Conservation (phyloP, 768 basidiomycete species). For the Boletus tylopilopsis region DNA sequence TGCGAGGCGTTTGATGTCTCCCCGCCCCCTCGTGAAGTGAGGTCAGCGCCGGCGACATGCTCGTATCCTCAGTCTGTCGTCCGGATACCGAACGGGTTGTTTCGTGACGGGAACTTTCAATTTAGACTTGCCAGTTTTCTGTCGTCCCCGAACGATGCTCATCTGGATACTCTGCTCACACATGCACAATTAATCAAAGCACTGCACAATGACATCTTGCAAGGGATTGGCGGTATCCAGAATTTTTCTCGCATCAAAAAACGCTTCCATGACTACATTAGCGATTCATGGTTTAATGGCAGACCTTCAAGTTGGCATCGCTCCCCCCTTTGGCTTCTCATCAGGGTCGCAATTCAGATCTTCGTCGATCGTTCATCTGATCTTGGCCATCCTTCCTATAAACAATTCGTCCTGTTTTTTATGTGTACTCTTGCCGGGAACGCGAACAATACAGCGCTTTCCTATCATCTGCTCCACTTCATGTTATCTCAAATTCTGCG, state of each 20-base stretch:
- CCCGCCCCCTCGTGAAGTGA: not conserved
- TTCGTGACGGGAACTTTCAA: not conserved
- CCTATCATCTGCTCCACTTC: not conserved
- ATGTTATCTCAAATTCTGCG: not conserved
- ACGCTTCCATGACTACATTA: no score
- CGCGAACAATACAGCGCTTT: not conserved
- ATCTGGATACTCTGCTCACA: not conserved
- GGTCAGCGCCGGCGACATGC: no score
- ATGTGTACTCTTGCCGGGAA: not conserved
- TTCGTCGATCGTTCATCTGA: not conserved
- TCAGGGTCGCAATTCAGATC: not conserved
- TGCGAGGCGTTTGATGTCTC: no score
- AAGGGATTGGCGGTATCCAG: not conserved
- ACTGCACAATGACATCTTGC: not conserved
- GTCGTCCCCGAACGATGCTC: not conserved
- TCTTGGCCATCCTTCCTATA: not conserved
- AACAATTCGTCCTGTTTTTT: not conserved
- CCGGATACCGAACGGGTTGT: not conserved
- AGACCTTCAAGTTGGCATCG: slow-evolving; percentile 12
- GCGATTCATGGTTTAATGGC: not conserved
- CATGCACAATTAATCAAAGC: not conserved
- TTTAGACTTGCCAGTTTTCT: not conserved
- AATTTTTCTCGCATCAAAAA: not conserved
- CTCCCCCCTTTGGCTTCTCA: no score
- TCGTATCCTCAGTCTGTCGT: not conserved